Evolutionary conservation across 768 basidiomycete species (phyloP).

Genomic region (Boletellus ananas): DNA sequence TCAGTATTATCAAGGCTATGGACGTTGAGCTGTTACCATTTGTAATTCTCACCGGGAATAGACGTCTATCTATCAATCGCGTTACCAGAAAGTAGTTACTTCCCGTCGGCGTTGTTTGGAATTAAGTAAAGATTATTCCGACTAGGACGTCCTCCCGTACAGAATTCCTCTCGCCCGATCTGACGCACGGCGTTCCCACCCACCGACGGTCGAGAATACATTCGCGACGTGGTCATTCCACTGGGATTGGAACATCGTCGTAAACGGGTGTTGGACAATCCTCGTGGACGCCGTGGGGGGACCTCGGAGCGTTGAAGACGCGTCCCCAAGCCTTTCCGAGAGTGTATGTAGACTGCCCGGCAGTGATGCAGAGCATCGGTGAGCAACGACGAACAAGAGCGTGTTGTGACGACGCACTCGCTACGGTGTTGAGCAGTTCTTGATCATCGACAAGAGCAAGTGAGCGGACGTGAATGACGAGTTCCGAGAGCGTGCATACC

Average conservation of each 20-base stretch:
- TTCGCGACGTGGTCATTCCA: conserved; percentile 59
- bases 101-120: background rate
- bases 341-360: conserved; percentile 45
- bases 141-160: conserved; percentile 30
- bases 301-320: conserved; percentile 44
- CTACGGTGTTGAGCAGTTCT: conserved; percentile 53
- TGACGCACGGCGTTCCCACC: conserved; percentile 44
- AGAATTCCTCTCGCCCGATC: conserved; percentile 46
- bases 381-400: background rate
- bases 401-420: conserved; percentile 42
- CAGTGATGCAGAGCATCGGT: background rate
- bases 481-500: conserved; percentile 33
- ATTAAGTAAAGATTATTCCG: background rate
- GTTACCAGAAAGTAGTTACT: background rate
- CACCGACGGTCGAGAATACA: conserved; percentile 40
- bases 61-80: background rate
- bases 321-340: conserved; percentile 48
- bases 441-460: background rate
- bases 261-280: conserved; percentile 45
- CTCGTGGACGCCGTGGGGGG: conserved; percentile 54
- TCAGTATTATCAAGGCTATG: conserved; percentile 31
- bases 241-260: conserved; percentile 44
- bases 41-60: background rate
- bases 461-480: background rate
- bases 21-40: conserved; percentile 14